Evolutionary conservation across 768 basidiomycete genomes (phyloP), one percentile per base, ranked within the genome.

Genomic region (Pluteus cervinus): DNA sequence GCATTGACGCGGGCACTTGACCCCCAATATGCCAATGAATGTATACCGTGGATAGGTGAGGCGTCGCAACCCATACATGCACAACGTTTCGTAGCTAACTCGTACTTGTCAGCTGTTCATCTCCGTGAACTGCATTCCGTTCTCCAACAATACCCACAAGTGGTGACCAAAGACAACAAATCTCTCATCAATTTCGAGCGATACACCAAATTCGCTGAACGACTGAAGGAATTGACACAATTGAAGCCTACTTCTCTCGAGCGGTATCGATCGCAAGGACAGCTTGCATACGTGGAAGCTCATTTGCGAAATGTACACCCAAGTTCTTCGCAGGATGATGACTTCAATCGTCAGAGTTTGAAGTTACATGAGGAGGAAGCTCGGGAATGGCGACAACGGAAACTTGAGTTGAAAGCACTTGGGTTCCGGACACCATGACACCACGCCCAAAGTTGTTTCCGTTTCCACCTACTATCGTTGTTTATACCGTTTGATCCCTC

Each of bases 1-100:
- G 57, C 55, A 7, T 47, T 71, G 20, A 44, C 52, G 29, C 48
- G 56, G 23, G 40, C 48, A 4, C 33, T 36, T 1, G 53, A 51
- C 20, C 34, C 52, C 5, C 41, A 53, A 24, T 44, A 56, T 33
- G 43, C 36, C 12, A 45, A 54, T 36, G 43, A 32, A 2, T 62
- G 61, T 39, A 52, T 70, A 25, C 69, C 69, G 4, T 71, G 66
- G 68, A 52, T 71, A 39, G 60, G 67, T 61, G 32, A 46, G 52
- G 47, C n/a, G n/a, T n/a, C n/a, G n/a, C n/a, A n/a, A n/a, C n/a
- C n/a, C n/a, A n/a, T n/a, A n/a, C n/a, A n/a, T n/a, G n/a, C n/a
- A n/a, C n/a, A n/a, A n/a, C n/a, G n/a, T n/a, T 23, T 32, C 29
- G 34, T 18, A 4, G 15, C 29, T 33, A 30, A 25, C 14, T 21